These are phyloP conservation scores for Pythium oligandrum DNA, from an alignment of 352 stramenopile genomes.

Conservation along the genomic window DNA sequence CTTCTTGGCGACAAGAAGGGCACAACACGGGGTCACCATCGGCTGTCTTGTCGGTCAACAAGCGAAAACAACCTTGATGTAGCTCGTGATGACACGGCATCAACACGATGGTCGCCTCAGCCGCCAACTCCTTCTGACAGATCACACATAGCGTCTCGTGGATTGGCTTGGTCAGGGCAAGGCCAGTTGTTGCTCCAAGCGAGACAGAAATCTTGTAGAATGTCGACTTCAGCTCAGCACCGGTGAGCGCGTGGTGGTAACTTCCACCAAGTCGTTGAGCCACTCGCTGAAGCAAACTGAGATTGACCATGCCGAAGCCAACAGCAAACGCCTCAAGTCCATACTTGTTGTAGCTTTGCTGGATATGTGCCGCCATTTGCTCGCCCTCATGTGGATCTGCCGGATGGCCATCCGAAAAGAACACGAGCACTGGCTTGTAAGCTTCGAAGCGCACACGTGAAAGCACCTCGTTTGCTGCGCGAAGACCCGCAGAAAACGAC, in stretches of 20 bases:
- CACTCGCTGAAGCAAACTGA: not conserved
- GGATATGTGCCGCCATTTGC: not conserved
- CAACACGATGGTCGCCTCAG: constrained; percentile 31
- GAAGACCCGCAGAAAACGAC: constrained; percentile 42
- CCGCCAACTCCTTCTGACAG: not conserved
- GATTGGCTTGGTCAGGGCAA: not conserved
- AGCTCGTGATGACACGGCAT: constrained; percentile 41
- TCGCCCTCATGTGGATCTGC: not conserved
- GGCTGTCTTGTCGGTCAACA: constrained; percentile 4
- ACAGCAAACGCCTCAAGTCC: not conserved
- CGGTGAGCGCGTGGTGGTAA: not conserved
- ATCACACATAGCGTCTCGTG: not conserved
- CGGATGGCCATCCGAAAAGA: constrained; percentile 44
- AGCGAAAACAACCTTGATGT: constrained; percentile 35
- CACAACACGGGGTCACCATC: constrained; percentile 3
- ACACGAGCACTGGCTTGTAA: constrained; percentile 68
- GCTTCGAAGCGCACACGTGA: constrained; percentile 52
- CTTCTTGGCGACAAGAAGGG: constrained; percentile 8
- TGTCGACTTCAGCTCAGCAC: not conserved
- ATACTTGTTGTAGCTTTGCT: not conserved
- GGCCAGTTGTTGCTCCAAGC: not conserved
- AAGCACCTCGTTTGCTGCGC: constrained; percentile 55
- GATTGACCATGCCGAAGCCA: not conserved
- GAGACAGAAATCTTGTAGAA: constrained; percentile 1
- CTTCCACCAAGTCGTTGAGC: not conserved